A percentile compares a stretch with the other conserved stretches of the same genome.
phyloP scores from a whole-genome alignment of 805 yeast genomes.

The Kuraishia cidri region DNA sequence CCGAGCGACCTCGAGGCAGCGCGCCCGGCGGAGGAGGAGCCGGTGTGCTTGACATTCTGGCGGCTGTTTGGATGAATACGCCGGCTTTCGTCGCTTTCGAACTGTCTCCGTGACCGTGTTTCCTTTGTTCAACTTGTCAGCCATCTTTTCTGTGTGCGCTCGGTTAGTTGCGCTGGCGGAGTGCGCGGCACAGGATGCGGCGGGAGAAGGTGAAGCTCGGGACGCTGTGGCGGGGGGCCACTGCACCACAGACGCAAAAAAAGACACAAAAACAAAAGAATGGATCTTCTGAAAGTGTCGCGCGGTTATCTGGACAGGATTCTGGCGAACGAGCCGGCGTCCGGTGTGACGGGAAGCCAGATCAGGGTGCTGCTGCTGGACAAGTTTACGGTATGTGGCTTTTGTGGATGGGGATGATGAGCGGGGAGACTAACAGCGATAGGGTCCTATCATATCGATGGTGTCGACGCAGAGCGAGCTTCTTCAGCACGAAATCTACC shows the following conservation, averaged over 20 bases:
- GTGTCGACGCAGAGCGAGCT: conserved; percentile 82
- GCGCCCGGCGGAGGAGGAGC: no score
- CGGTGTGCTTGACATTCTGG: conserved; percentile 2
- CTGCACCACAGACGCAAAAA: background rate
- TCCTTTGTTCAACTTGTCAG: no score
- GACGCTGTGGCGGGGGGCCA: no score
- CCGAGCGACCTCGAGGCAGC: conserved; percentile 19
- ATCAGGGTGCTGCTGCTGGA: conserved; percentile 78
- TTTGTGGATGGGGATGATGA: background rate
- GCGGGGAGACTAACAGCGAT: background rate
- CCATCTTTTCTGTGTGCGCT: no score
- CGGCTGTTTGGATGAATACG: no score
- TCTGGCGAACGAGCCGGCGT: conserved; percentile 11
- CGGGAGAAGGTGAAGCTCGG: no score
- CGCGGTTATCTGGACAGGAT: conserved; percentile 33
- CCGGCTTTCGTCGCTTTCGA: no score
- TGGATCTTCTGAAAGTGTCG: conserved; percentile 39
- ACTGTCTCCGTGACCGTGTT: no score
- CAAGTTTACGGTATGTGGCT: conserved; percentile 38
- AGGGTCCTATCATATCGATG: conserved; percentile 76
- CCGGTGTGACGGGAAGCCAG: conserved; percentile 22
- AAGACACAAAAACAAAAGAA: conserved; percentile 8
- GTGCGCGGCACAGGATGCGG: no score
- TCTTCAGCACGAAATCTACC: conserved; percentile 73
- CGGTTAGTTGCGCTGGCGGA: no score